phyloP scores from a whole-genome alignment of 805 yeast genomes.

The Candida lessepsii region DNA sequence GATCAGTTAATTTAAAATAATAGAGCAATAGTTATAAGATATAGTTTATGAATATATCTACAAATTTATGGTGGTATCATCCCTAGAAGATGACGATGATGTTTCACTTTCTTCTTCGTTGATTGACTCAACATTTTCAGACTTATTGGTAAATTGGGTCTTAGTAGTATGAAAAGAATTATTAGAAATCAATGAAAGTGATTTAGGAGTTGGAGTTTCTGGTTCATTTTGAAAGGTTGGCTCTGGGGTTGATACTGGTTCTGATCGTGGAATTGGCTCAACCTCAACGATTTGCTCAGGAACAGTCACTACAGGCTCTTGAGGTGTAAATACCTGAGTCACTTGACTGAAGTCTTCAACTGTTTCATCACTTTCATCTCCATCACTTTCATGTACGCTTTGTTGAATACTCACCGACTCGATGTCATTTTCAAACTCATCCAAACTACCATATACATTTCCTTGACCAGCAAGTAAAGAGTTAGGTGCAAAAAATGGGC shows the following conservation, averaged over 20 bases:
- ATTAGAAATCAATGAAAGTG: neutral
- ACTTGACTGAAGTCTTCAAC: neutral
- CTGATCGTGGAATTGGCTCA: neutral
- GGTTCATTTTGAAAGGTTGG: neutral
- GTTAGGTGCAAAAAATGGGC: neutral
- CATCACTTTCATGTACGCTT: neutral
- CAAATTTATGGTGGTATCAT: constrained; percentile 4
- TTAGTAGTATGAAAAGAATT: neutral
- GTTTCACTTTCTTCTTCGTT: constrained; percentile 1
- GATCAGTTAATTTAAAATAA: too few relatives aligned
- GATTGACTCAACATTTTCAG: neutral
- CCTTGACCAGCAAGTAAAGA: constrained; percentile 19
- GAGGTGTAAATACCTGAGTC: neutral
- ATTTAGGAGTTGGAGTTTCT: neutral
- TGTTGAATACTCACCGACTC: constrained; percentile 1
- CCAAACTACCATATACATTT: constrained; percentile 23
- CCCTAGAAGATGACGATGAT: neutral
- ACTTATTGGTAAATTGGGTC: neutral
- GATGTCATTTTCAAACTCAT: constrained; percentile 12
- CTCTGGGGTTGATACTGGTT: neutral
- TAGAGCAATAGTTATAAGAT: too few relatives aligned
- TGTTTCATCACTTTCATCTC: neutral
- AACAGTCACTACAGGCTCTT: too few relatives aligned
- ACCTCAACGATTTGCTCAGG: too few relatives aligned
- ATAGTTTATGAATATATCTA: too few relatives aligned